Conservation (phyloP, 148 eudicot species). For the Diospyros kaki region DNA sequence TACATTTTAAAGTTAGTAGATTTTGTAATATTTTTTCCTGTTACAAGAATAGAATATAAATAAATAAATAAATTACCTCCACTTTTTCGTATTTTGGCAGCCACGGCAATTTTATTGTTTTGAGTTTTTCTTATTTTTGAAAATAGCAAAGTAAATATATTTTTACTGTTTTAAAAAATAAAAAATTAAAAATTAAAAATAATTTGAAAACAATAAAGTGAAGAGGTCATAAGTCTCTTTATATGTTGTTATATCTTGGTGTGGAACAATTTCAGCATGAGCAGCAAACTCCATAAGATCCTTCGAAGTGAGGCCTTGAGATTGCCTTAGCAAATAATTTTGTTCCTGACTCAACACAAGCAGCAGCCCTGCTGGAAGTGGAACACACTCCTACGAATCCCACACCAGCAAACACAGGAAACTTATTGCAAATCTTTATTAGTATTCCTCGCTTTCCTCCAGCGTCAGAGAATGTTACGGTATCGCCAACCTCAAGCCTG, state of each 20-base stretch:
- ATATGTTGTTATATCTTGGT: too few relatives aligned
- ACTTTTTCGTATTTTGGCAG: background rate
- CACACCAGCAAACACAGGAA: slow-evolving; percentile 36
- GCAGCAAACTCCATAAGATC: slow-evolving; percentile 52
- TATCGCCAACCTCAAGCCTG: slow-evolving; percentile 35
- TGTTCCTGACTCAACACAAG: slow-evolving; percentile 33
- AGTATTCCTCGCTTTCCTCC: slow-evolving; percentile 42
- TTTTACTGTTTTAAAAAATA: too few relatives aligned
- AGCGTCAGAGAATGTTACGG: slow-evolving; percentile 41
- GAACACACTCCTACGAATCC: slow-evolving; percentile 40
- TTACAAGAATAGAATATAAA: too few relatives aligned
- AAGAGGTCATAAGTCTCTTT: too few relatives aligned
- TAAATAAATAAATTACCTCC: too few relatives aligned
- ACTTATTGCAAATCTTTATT: slow-evolving; percentile 27
- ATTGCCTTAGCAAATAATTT: slow-evolving; percentile 25
- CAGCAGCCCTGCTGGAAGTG: slow-evolving; percentile 15
- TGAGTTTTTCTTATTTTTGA: too few relatives aligned
- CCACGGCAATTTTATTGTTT: slow-evolving; percentile 25
- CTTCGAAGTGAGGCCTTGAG: slow-evolving; percentile 56
- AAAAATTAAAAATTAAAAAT: too few relatives aligned
- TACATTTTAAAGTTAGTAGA: too few relatives aligned
- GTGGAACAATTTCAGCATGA: slow-evolving; percentile 32
- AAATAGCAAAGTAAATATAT: too few relatives aligned
- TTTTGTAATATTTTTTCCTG: too few relatives aligned
- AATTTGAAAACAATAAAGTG: slow-evolving; percentile 42